Evolutionary conservation across 305 asterid species (phyloP).

Genomic region (Solanum aculeatissimum): DNA sequence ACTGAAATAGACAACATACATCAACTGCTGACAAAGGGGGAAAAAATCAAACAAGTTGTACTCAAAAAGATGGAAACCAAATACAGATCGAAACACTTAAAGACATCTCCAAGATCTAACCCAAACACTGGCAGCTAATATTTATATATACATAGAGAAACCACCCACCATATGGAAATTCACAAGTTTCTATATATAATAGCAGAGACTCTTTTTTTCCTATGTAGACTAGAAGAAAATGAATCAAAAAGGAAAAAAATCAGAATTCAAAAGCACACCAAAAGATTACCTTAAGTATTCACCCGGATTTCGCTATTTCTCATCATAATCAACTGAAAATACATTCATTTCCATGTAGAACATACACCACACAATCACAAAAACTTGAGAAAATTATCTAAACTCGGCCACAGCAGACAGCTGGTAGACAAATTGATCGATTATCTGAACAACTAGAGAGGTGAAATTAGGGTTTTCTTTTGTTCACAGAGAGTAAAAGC

Average conservation of each 20-base stretch:
- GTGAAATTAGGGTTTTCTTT: conserved; percentile 1
- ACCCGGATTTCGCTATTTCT: neutral
- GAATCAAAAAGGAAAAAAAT: neutral
- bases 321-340: neutral
- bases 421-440: neutral
- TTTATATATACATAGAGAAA: neutral
- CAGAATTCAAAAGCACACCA: neutral
- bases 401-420: neutral
- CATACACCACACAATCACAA: neutral
- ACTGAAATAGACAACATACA: neutral
- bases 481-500: neutral
- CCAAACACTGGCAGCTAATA: neutral
- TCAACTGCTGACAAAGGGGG: neutral
- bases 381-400: neutral
- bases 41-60: neutral
- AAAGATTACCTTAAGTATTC: neutral
- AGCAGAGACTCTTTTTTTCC: neutral
- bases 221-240: neutral
- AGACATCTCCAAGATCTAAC: neutral
- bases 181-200: neutral
- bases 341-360: neutral
- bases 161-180: neutral
- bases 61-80: neutral
- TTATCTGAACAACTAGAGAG: neutral
- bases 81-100: neutral